Conservation (phyloP, 305 asterid genomes). For the Petunia hybrid region DNA sequence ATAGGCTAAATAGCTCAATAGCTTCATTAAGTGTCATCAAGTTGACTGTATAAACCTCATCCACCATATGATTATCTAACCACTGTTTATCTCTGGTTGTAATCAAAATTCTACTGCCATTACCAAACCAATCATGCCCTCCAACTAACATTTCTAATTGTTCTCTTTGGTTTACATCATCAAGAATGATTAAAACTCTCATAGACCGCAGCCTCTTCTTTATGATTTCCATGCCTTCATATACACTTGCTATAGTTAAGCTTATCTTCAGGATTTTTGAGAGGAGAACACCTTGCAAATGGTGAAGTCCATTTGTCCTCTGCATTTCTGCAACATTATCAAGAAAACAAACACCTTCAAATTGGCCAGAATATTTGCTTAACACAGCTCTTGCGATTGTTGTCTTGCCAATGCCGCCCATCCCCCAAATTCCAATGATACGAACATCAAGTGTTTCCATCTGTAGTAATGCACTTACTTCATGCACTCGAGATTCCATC, state of each 20-base stretch:
- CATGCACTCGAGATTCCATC: slow-evolving; percentile 29
- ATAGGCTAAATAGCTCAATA: slow-evolving; percentile 32
- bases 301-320: slow-evolving; percentile 20
- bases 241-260: slow-evolving; percentile 7
- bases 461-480: slow-evolving; percentile 26
- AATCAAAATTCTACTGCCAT: slow-evolving; percentile 35
- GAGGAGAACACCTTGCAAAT: slow-evolving; percentile 33
- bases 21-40: slow-evolving; percentile 22
- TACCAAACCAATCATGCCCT: slow-evolving; percentile 31
- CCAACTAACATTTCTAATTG: slow-evolving; percentile 31
- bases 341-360: slow-evolving; percentile 31
- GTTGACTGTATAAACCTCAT: not conserved
- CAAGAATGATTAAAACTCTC: slow-evolving; percentile 35
- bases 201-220: slow-evolving; percentile 4
- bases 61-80: slow-evolving; percentile 16
- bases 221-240: slow-evolving; percentile 32
- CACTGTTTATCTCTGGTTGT: slow-evolving; percentile 31
- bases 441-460: slow-evolving; percentile 14
- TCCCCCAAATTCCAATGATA: slow-evolving; percentile 36
- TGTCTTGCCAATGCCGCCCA: slow-evolving; percentile 41
- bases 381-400: slow-evolving; percentile 35
- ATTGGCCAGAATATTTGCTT: not conserved
- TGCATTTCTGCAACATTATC: slow-evolving; percentile 30
- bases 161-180: slow-evolving; percentile 32
- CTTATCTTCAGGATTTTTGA: slow-evolving; percentile 26